A percentile compares a stretch with the other conserved stretches of the same genome.
Conservation (phyloP, 2,329 filamentous ascomycete species). For the Ustilaginoidea virens region DNA sequence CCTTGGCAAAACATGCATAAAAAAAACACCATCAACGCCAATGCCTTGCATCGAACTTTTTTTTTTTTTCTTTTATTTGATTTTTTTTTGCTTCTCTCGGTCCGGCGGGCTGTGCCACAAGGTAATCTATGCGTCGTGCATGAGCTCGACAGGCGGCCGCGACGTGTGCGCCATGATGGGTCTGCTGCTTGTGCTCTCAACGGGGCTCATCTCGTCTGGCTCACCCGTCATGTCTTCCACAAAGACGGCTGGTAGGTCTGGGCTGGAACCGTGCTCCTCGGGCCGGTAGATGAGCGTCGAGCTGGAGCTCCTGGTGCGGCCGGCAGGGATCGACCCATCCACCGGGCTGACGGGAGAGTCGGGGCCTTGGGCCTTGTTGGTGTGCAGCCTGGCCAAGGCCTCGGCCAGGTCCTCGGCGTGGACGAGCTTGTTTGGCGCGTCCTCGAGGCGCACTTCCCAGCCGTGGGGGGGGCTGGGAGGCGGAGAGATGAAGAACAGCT, state of each 20-base stretch:
- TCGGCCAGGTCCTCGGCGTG: slow-evolving; percentile 55
- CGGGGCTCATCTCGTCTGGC: slow-evolving; percentile 27
- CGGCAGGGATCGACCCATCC: slow-evolving; percentile 12
- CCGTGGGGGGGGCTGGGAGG: slow-evolving; percentile 53
- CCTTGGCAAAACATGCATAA: too few species aligned
- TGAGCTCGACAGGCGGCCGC: slow-evolving; percentile 50
- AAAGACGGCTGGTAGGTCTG: slow-evolving; percentile 46
- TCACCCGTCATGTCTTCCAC: slow-evolving; percentile 53
- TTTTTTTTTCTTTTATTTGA: too few species aligned
- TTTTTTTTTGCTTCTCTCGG: too few species aligned
- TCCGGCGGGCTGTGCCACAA: too few species aligned
- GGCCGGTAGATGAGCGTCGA: slow-evolving; percentile 53
- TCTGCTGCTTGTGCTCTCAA: slow-evolving; percentile 21
- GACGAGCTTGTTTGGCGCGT: slow-evolving; percentile 54
- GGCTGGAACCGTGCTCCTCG: slow-evolving; percentile 35
- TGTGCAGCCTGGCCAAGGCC: slow-evolving; percentile 46
- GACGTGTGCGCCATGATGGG: slow-evolving; percentile 44
- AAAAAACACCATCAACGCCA: too few species aligned
- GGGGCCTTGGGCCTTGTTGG: slow-evolving; percentile 16
- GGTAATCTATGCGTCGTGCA: slow-evolving; percentile 29
- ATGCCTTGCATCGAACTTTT: too few species aligned
- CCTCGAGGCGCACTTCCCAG: slow-evolving; percentile 53
- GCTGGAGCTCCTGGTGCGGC: slow-evolving; percentile 37
- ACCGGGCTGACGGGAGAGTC: slow-evolving; percentile 16
- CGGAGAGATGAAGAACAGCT: slow-evolving; percentile 59